Base-by-base conservation (phyloP, 2,329 filamentous ascomycete species). In the Raffaelea deltoideospora region DNA sequence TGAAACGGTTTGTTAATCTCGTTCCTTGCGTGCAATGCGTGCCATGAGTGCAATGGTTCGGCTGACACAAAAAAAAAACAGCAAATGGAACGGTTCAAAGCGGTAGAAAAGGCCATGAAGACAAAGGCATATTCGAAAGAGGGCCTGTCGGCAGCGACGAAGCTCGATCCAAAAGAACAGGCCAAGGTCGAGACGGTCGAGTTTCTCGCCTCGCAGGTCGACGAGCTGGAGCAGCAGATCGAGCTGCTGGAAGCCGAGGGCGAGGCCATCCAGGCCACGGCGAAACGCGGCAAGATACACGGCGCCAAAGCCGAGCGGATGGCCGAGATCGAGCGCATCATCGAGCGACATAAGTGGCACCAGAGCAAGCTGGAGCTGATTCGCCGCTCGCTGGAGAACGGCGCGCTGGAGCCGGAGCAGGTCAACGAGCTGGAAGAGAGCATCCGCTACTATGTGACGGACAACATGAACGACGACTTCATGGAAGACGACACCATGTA, bases 31-130 rank as follows among this genome's bases (percentile, higher is more conserved):
- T 31, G 8, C 30, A 10, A 20, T n/a, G n/a, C n/a, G n/a, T n/a
- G n/a, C n/a, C n/a, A n/a, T n/a, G n/a, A n/a, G n/a, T n/a, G n/a
- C n/a, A n/a, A n/a, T n/a, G n/a, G n/a, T n/a, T n/a, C n/a, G n/a
- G n/a, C n/a, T n/a, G n/a, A n/a, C n/a, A n/a, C n/a, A n/a, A n/a
- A n/a, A n/a, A n/a, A n/a, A n/a, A n/a, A n/a, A 33, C 31, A 90
- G 84, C 79, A 88, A 82, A 98, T 98, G 90, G 90, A 98, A 63
- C 86, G 85, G 52, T 98, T 98, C 73, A 98, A 98, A 65, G 88
- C 87, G n/a, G 90, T 98, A 37, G 90, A 98, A 61, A 98, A 98
- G 67, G 90, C 94, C 53, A 96, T 98, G 90, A 98, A 98, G 69
- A 98, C 90, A 39, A 98, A 98, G 60, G 90, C 90, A 43, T 98